Conservation (phyloP, 495 filamentous ascomycete species). For the Clohesyomyces aquaticus region DNA sequence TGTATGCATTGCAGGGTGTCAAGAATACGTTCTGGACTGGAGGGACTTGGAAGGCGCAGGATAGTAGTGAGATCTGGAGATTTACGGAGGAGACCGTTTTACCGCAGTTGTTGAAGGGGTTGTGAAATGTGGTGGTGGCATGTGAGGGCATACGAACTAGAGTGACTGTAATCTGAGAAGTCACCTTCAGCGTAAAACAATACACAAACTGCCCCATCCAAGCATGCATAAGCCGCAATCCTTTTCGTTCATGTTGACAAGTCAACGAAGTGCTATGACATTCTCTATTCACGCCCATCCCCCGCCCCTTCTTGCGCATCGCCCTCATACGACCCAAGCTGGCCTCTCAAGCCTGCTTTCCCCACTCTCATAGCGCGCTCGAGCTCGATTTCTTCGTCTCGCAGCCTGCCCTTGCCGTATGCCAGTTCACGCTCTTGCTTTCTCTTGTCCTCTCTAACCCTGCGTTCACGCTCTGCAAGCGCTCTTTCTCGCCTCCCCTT, state of each 20-base stretch:
- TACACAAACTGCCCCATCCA: no score
- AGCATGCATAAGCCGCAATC: no score
- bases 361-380: constrained; percentile 76
- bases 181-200: no score
- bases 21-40: constrained; percentile 59
- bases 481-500: constrained; percentile 72
- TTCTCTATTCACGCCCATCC: no score
- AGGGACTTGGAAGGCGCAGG: constrained; percentile 44
- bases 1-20: constrained; percentile 58
- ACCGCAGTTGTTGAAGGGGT: constrained; percentile 11
- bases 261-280: no score
- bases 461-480: constrained; percentile 71
- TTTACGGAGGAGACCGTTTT: constrained; percentile 30
- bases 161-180: no score
- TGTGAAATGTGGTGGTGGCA: no score
- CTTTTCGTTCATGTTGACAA: no score
- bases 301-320: neutral
- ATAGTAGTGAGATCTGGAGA: constrained; percentile 34
- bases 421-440: constrained; percentile 66
- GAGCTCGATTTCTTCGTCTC: constrained; percentile 78
- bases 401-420: constrained; percentile 66
- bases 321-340: constrained; percentile 23
- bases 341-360: constrained; percentile 60
- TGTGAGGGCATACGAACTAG: no score
- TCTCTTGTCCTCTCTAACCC: constrained; percentile 74